phyloP scores from a whole-genome alignment of 1,139 yeast genomes.

The Suhomyces maxii region DNA sequence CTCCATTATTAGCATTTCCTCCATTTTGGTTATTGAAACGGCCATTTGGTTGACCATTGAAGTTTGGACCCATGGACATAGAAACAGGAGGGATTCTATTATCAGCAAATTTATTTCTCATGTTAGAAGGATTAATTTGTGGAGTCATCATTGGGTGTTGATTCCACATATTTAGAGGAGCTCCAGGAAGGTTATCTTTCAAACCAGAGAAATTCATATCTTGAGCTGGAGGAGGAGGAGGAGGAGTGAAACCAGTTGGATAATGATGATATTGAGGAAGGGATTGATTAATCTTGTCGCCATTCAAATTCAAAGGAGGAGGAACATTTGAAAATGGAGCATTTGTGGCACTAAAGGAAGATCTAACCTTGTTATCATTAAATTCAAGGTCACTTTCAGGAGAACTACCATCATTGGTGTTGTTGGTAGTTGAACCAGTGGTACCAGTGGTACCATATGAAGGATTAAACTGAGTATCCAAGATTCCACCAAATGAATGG shows the following conservation, averaged over 20 bases:
- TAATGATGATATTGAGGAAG: constrained; percentile 4
- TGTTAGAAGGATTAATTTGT: constrained; percentile 10
- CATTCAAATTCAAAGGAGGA: constrained; percentile 2
- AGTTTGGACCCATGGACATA: constrained; percentile 3
- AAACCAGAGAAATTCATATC: constrained; percentile 3
- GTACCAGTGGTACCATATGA: constrained; percentile 11
- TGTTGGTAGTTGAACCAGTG: background rate
- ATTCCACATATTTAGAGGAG: constrained; percentile 9
- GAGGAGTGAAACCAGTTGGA: constrained; percentile 3
- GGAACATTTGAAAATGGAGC: constrained; percentile 3
- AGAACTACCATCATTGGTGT: constrained; percentile 3
- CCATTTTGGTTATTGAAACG: constrained; percentile 7
- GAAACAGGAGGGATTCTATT: constrained; percentile 6
- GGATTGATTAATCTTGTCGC: constrained; percentile 1
- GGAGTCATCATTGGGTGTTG: constrained; percentile 9
- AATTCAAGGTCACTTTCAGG: constrained; percentile 7
- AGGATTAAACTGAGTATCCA: constrained; percentile 18
- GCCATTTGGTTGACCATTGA: constrained; percentile 9
- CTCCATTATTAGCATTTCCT: constrained; percentile 8
- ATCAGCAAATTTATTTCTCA: constrained; percentile 14
- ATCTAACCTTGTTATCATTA: constrained; percentile 1
- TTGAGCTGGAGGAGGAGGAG: background rate
- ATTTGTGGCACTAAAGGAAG: background rate
- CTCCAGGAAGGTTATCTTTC: constrained; percentile 3
- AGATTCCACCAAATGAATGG: constrained; percentile 25